These are phyloP conservation scores for Aschersonia sp. DNA, from an alignment of 2,329 filamentous ascomycete species.

Conservation along the genomic window DNA sequence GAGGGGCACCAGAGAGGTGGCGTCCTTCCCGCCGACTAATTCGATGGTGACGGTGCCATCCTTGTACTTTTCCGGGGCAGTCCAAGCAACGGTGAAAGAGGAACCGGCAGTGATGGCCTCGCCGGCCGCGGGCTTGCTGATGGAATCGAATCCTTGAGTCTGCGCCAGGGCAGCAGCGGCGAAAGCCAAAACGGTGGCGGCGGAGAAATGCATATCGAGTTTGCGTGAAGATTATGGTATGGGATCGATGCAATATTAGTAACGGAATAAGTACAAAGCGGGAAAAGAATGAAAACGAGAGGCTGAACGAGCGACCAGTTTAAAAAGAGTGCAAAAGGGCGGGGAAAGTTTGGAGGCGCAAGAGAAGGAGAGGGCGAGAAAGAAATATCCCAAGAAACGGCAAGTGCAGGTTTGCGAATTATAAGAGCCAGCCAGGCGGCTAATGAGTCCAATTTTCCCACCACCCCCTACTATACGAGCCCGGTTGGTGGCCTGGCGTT, in stretches of 20 bases:
- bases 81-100: constrained; percentile 37
- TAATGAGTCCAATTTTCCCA: too few relatives aligned
- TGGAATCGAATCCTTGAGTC: constrained; percentile 39
- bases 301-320: not conserved
- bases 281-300: not conserved
- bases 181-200: constrained; percentile 35
- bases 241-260: too few relatives aligned
- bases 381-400: constrained; percentile 8
- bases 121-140: constrained; percentile 30
- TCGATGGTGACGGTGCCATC: constrained; percentile 33
- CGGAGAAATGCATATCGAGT: constrained; percentile 40
- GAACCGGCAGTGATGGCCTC: constrained; percentile 32
- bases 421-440: too few relatives aligned
- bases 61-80: constrained; percentile 22
- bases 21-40: constrained; percentile 37
- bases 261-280: not conserved
- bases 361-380: constrained; percentile 18
- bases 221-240: too few relatives aligned
- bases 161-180: constrained; percentile 41
- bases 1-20: constrained; percentile 25
- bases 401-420: constrained; percentile 7
- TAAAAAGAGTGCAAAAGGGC: constrained; percentile 2
- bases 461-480: too few relatives aligned
- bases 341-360: not conserved
- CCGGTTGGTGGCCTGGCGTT: too few relatives aligned